Base-by-base conservation (phyloP, 352 stramenopile genomes). In the Phytophthora agathidicida region DNA sequence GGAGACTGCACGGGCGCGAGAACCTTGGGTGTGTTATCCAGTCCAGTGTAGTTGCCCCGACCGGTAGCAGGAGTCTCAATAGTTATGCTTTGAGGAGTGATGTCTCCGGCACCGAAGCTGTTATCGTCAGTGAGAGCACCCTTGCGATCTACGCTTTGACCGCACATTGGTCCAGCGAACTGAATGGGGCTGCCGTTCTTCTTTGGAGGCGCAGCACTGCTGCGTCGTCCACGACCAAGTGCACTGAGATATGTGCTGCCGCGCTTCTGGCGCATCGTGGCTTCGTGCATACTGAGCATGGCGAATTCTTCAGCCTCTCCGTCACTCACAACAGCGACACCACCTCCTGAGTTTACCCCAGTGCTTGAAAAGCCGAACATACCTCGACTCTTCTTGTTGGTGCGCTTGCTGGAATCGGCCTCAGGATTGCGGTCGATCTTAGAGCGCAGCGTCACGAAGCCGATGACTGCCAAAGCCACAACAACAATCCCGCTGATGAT, bases 281-380 rank as follows among this genome's bases (percentile, higher is more conserved):
- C 53, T 64, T 93, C 83, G 42, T 88, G 51, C 47, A 88, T 79
- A 42, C 83, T 93, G 19, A 93, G 79, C 83, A 93, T 93, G 16
- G 78, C 83, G 58, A 93, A 93, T 46, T 89, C 76, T 50, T 93
- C 75, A 24, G 84, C 83, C 7, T 85, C 65, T 9, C 38, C 75
- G 28, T 72, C 71, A 14, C 64, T 69, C 37, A 68, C 63, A 16
- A 55, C 72, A 7, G 39, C 64, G 20, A 60, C 46, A 11, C 52
- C 65, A 23, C 53, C 65, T 10, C 35, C 58, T 6, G 63, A 73
- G 52, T 60, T 73, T 3, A 64, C 60, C 30, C 45, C 46, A 0
- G 64, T 71, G 39, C 24, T 65, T 48, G 66, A 64, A 49, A 75
- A 75, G 8, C 67, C 54, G 30, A 75, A 75, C 67, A 77, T 72